Evolutionary conservation across 2,329 filamentous ascomycete genomes (phyloP).

Genomic region (Chrysosporium keratinophilum): DNA sequence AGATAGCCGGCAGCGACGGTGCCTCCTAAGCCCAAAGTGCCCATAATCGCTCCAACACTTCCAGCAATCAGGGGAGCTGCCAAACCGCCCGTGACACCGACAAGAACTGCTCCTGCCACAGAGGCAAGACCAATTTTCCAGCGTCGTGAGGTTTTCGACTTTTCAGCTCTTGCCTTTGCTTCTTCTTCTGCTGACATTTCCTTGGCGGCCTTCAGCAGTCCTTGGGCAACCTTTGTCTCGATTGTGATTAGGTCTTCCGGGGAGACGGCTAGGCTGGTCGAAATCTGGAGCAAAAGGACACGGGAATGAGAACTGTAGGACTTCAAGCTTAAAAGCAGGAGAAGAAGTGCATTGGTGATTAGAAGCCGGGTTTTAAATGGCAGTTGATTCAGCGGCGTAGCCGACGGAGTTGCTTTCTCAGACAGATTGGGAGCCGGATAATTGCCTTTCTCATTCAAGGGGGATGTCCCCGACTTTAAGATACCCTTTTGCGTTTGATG

Average conservation of each 20-base stretch:
- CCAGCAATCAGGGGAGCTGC: conserved; percentile 67
- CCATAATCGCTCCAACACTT: conserved; percentile 68
- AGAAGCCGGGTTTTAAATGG: conserved; percentile 44
- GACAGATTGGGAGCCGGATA: not conserved
- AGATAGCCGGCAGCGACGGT: conserved; percentile 68
- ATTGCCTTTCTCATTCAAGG: not conserved
- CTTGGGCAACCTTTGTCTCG: conserved; percentile 64
- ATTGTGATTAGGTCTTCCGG: conserved; percentile 55
- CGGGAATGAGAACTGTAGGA: conserved; percentile 67
- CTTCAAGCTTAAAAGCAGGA: conserved; percentile 65
- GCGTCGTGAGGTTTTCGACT: conserved; percentile 53
- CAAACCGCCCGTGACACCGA: conserved; percentile 71
- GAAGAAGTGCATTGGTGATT: conserved; percentile 59
- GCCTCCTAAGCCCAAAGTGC: conserved; percentile 62
- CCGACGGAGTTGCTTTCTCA: not conserved
- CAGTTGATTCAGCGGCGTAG: conserved; percentile 43
- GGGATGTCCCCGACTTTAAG: not conserved
- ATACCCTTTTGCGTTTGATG: not conserved
- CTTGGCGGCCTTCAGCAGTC: conserved; percentile 64
- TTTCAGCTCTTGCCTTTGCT: conserved; percentile 59
- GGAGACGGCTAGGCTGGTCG: conserved; percentile 61
- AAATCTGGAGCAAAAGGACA: conserved; percentile 57
- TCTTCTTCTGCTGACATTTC: conserved; percentile 69
- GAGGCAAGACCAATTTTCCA: conserved; percentile 81
- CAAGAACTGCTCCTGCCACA: conserved; percentile 76